phyloP scores from a whole-genome alignment of 257 asterid genomes.

The Solanum verrucosum region DNA sequence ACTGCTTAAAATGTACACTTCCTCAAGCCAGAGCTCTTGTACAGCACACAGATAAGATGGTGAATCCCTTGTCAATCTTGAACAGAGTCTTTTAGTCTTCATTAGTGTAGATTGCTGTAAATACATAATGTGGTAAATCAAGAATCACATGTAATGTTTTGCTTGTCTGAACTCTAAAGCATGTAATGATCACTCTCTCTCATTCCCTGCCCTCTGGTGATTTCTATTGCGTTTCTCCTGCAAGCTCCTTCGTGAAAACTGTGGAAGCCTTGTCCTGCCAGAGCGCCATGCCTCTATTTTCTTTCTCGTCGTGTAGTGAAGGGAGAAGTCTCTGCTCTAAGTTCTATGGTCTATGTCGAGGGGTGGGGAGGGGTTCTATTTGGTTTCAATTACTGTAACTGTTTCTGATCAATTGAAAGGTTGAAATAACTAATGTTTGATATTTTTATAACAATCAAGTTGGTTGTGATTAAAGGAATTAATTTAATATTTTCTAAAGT shows the following conservation, averaged over 20 bases:
- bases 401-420: neutral
- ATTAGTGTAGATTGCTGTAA: neutral
- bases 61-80: neutral
- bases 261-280: neutral
- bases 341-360: neutral
- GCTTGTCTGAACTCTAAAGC: neutral
- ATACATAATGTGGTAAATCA: neutral
- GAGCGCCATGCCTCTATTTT: neutral
- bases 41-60: neutral
- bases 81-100: neutral
- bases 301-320: neutral
- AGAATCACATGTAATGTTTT: neutral
- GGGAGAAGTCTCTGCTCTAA: neutral
- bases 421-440: neutral
- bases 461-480: neutral
- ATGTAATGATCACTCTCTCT: neutral
- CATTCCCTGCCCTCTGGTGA: neutral
- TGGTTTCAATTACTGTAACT: neutral
- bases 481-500: neutral
- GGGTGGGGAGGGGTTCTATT: neutral
- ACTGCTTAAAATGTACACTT: neutral
- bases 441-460: neutral
- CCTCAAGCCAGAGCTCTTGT: neutral
- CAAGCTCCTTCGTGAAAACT: neutral
- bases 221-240: neutral